phyloP scores from a whole-genome alignment of 768 basidiomycete species.

The Mycena rebaudengoi region DNA sequence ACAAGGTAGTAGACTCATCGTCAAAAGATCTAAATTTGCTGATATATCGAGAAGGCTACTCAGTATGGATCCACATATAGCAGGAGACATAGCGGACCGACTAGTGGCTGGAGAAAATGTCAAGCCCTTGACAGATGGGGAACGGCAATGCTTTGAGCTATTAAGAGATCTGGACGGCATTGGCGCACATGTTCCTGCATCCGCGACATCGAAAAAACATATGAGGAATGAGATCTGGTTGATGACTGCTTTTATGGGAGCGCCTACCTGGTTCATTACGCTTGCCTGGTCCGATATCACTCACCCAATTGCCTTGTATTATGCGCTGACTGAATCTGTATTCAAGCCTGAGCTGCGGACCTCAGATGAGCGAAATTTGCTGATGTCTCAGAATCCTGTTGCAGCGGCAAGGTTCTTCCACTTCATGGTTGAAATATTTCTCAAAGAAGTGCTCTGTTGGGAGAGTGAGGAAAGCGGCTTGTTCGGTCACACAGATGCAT shows the following conservation, averaged over 20 bases:
- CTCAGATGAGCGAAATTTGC: background rate
- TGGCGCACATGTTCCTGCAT: constrained; percentile 38
- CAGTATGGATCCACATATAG: constrained; percentile 30
- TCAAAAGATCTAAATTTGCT: constrained; percentile 35
- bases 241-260: constrained; percentile 28
- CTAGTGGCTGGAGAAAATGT: constrained; percentile 35
- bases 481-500: constrained; percentile 39
- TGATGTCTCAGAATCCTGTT: constrained; percentile 33
- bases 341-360: background rate
- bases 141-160: constrained; percentile 44
- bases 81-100: constrained; percentile 26
- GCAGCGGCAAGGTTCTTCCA: constrained; percentile 43
- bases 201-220: constrained; percentile 37
- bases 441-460: constrained; percentile 34
- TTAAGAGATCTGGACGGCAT: constrained; percentile 45
- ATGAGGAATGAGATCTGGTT: constrained; percentile 45
- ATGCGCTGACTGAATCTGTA: background rate
- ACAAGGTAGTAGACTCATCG: constrained; percentile 37
- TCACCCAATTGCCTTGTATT: background rate
- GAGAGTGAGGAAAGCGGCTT: constrained; percentile 23
- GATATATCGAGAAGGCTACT: constrained; percentile 32
- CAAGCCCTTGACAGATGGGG: constrained; percentile 36
- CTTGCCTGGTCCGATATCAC: constrained; percentile 34
- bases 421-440: constrained; percentile 36
- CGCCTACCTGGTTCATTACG: constrained; percentile 46